A percentile compares a stretch with the other conserved stretches of the same genome.
Conservation (phyloP, 1,284 basidiomycete species). For the Gymnopus androsaceus region DNA sequence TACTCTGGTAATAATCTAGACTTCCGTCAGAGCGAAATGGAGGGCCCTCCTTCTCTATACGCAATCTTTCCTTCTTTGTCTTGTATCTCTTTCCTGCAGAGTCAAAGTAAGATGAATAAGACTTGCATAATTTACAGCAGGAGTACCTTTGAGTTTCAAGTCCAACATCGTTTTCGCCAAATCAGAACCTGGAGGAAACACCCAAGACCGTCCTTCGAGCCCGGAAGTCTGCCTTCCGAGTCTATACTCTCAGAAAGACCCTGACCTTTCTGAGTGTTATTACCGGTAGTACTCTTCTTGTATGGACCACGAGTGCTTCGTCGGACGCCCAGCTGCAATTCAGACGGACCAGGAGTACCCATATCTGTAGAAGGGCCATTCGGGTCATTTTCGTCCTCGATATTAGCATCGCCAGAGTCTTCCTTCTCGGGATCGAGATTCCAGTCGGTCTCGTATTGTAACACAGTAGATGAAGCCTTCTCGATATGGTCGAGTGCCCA, state of each 20-base stretch:
- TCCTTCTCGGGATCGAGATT: slow-evolving; percentile 78
- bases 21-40: slow-evolving; percentile 70
- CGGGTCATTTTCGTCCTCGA: slow-evolving; percentile 49
- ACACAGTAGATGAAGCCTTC: slow-evolving; percentile 68
- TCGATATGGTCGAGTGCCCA: slow-evolving; percentile 74
- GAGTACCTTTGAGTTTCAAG: slow-evolving; percentile 70
- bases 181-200: slow-evolving; percentile 68
- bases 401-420: slow-evolving; percentile 41
- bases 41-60: slow-evolving; percentile 71
- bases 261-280: slow-evolving; percentile 23
- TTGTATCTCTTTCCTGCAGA: slow-evolving; percentile 67
- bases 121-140: background rate
- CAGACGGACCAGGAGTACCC: slow-evolving; percentile 35
- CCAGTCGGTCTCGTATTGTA: slow-evolving; percentile 81
- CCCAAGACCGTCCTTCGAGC: slow-evolving; percentile 72
- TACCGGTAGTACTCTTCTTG: slow-evolving; percentile 35
- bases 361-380: slow-evolving; percentile 34
- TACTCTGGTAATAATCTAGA: slow-evolving; percentile 71
- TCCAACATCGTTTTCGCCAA: slow-evolving; percentile 69
- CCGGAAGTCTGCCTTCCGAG: slow-evolving; percentile 69
- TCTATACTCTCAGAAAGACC: slow-evolving; percentile 59
- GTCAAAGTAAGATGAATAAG: background rate
- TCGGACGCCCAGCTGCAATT: slow-evolving; percentile 32
- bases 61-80: slow-evolving; percentile 75
- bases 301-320: slow-evolving; percentile 51